Evolutionary conservation across 352 stramenopile genomes (phyloP), one percentile per base, ranked within the genome.

Genomic region (Globisporangium middletonii): DNA sequence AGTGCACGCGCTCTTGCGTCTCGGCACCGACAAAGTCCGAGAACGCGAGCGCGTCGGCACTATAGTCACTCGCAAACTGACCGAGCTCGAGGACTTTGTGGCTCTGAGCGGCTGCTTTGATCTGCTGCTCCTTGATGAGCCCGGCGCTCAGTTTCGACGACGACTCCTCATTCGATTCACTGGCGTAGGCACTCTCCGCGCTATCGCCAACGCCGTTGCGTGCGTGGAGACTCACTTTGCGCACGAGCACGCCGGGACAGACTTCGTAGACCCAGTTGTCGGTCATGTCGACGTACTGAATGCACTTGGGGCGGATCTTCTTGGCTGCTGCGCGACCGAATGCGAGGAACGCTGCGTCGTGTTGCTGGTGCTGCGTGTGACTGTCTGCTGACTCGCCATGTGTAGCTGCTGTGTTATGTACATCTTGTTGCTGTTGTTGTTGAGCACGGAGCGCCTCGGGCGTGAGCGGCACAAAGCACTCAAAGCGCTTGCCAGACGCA

Each of bases 251-350:
- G 1, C 74, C 69, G 0, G 71, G 58, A 50, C 84, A 94, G 19
- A 94, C 63, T 57, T 92, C 81, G 56, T 86, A 90, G 8, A 90
- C 67, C 71, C 72, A 84, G 16, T 71, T 45, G 45, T 65, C 72
- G 38, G 65, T 50, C 9, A 57, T 67, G 58, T 92, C 77, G 28
- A 72, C 65, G 55, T 77, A 89, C 54, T 87, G 70, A 8, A 94
- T 52, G 56, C 84, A 94, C 50, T 78, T 76, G 30, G 77, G 79
- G 7, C 68, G 74, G 35, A 89, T 61, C 52, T 87, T 88, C 37
- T 71, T 68, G 16, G 59, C 65, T 3, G 81, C 81, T 6, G 77
- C 70, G 38, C 78, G 76, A 0, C 68, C 71, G 55, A 90, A 88
- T 16, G 64, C 53, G 28, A 92, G 28, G 33, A 86, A 79, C 16